Base-by-base conservation (phyloP, 2,329 filamentous ascomycete species). In the Pseudogymnoascus sp. region DNA sequence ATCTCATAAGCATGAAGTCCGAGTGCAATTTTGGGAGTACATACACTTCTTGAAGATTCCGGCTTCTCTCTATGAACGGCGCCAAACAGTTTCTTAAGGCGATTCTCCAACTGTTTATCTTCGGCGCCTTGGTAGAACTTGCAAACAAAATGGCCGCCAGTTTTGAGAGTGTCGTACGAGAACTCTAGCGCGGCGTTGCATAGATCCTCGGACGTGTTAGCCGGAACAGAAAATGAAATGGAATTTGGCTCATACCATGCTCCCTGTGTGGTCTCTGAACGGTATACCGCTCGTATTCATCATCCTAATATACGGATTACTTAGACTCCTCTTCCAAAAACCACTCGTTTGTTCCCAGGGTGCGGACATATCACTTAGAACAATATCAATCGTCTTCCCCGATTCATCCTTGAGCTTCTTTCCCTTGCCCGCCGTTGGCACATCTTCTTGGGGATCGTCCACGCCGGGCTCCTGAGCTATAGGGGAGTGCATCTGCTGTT, bases 301-400 rank as follows among this genome's bases (percentile, higher is more conserved):
- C 89, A 99, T 89, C 95, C 95, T 99, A 83, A 79, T 76, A 86
- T 96, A 95, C 68, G 92, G 91, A 85, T 95, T 89, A 93, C 88
- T 96, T 85, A 97, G 84, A 81, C 88, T 96, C 80, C 86, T 91
- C 80, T 89, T 88, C 80, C 85, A 88, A 80, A 90, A 92, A 73
- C 88, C 89, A 72, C 82, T 82, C 62, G 84, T 89, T 80, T 90
- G 89, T 71, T 86, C 82, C 92, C 92, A 97, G 89, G 95, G 93
- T 83, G 83, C 93, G 85, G 88, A 99, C 95, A 99, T 99, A 84
- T 99, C 95, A 86, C 91, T 96, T 74, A 99, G 81, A 74, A 99
- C 91, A 73, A 99, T 85, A 78, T 97, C 91, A 68, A 97, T 93
- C 72, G 84, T 84, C 72, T 83, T 82, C 66, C 82, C 82, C 53